These are phyloP conservation scores for Cutaneotrichosporon mucoides DNA, from an alignment of 1,284 basidiomycete genomes.

Conservation along the genomic window DNA sequence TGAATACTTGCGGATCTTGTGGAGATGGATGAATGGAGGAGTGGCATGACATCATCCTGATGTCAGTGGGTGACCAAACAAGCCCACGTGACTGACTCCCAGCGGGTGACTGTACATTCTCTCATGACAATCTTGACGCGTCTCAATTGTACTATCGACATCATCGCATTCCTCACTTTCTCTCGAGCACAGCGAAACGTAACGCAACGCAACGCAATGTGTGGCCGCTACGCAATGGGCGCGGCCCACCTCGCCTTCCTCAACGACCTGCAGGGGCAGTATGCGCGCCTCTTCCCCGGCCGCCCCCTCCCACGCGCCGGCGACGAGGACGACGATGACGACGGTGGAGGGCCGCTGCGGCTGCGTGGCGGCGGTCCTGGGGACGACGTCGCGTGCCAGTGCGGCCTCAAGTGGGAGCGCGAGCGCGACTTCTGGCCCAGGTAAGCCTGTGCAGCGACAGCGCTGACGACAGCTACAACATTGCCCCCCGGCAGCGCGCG, in stretches of 20 bases:
- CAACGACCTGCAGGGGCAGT: constrained; percentile 16
- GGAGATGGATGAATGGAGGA: no score
- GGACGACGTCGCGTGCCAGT: constrained; percentile 16
- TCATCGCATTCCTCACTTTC: background rate
- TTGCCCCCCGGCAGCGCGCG: constrained; percentile 40
- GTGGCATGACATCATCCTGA: background rate
- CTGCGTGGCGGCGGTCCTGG: constrained; percentile 14
- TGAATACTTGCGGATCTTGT: no score
- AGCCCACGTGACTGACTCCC: background rate
- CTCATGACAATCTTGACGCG: no score
- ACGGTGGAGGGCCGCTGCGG: constrained; percentile 4
- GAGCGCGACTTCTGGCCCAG: constrained; percentile 34
- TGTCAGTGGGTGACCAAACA: background rate
- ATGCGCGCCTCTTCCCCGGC: constrained; percentile 14
- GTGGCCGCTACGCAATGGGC: constrained; percentile 41
- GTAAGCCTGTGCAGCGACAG: constrained; percentile 14
- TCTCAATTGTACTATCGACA: background rate
- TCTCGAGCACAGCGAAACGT: background rate
- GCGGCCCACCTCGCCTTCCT: constrained; percentile 25
- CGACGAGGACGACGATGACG: constrained; percentile 6
- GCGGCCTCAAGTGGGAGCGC: constrained; percentile 35
- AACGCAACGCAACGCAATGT: constrained; percentile 24
- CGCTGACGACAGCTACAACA: constrained; percentile 38
- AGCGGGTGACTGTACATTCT: background rate
- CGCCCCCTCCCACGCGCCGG: background rate